Conservation (phyloP, 2,329 filamentous ascomycete species). For the Leptographium flavum region DNA sequence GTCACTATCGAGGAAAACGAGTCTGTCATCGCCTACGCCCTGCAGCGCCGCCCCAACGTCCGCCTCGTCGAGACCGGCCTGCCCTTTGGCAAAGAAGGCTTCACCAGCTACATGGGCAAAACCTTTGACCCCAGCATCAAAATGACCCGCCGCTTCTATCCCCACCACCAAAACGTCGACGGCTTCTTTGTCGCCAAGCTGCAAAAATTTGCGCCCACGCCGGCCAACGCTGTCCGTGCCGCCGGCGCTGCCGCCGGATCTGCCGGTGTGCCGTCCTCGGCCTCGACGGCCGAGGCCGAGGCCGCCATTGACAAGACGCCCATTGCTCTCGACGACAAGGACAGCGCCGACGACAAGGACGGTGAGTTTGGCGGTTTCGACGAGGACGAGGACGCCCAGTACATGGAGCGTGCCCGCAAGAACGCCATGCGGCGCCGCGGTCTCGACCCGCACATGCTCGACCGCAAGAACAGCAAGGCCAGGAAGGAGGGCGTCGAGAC, state of each 20-base stretch:
- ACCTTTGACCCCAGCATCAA: constrained; percentile 76
- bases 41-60: constrained; percentile 84
- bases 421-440: constrained; percentile 63
- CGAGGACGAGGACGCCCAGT: constrained; percentile 55
- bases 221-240: constrained; percentile 34
- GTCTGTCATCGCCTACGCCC: constrained; percentile 82
- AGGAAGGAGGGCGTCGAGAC: constrained; percentile 5
- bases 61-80: constrained; percentile 85
- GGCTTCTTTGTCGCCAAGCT: constrained; percentile 98
- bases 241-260: constrained; percentile 1
- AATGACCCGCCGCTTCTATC: constrained; percentile 74
- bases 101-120: constrained; percentile 83
- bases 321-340: constrained; percentile 35
- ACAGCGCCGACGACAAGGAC: constrained; percentile 20
- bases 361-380: constrained; percentile 55
- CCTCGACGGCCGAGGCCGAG: background rate
- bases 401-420: constrained; percentile 59
- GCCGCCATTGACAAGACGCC: constrained; percentile 52
- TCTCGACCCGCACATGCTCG: constrained; percentile 51
- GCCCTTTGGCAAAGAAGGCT: constrained; percentile 82
- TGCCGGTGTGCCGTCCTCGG: background rate
- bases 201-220: constrained; percentile 76
- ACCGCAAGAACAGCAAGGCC: constrained; percentile 17
- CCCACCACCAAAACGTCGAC: constrained; percentile 63
- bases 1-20: constrained; percentile 42